A percentile compares a stretch with the other conserved stretches of the same genome.
Conservation (phyloP, 139 green algal genomes). For the Ostreobium quekettii region DNA sequence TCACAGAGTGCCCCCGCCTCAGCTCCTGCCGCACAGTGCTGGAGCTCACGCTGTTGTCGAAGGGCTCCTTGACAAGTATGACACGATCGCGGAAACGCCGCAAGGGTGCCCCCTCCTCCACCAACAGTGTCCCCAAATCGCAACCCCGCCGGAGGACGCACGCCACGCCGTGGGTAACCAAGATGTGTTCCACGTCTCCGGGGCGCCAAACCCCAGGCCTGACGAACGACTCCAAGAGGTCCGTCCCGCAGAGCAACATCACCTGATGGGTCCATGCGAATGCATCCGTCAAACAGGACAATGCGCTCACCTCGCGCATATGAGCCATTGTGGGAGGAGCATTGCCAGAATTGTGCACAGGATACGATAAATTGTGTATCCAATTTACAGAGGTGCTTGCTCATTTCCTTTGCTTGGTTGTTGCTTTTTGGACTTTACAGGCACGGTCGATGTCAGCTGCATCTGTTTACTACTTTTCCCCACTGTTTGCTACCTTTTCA, state of each 20-base stretch:
- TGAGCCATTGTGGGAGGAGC: too few relatives aligned
- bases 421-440: too few relatives aligned
- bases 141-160: constrained; percentile 37
- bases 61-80: constrained; percentile 28
- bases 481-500: too few relatives aligned
- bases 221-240: constrained; percentile 60
- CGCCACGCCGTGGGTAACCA: constrained; percentile 45
- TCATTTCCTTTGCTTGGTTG: too few relatives aligned
- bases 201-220: constrained; percentile 64
- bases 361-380: too few relatives aligned
- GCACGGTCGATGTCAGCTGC: too few relatives aligned
- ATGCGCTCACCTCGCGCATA: too few relatives aligned
- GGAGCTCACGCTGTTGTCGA: constrained; percentile 31
- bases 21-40: constrained; percentile 27
- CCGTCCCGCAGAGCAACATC: constrained; percentile 64
- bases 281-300: too few relatives aligned
- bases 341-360: too few relatives aligned
- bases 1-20: constrained; percentile 17
- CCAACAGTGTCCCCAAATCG: constrained; percentile 24
- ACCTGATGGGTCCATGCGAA: too few relatives aligned
- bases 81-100: constrained; percentile 21
- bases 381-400: too few relatives aligned
- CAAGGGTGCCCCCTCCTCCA: not conserved
- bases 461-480: too few relatives aligned
- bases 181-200: constrained; percentile 40